Percentiles rank a stretch among this genome's conserved stretches.
phyloP scores from a whole-genome alignment of 2,329 filamentous ascomycete species.

The Ceratocystiopsis sp. region DNA sequence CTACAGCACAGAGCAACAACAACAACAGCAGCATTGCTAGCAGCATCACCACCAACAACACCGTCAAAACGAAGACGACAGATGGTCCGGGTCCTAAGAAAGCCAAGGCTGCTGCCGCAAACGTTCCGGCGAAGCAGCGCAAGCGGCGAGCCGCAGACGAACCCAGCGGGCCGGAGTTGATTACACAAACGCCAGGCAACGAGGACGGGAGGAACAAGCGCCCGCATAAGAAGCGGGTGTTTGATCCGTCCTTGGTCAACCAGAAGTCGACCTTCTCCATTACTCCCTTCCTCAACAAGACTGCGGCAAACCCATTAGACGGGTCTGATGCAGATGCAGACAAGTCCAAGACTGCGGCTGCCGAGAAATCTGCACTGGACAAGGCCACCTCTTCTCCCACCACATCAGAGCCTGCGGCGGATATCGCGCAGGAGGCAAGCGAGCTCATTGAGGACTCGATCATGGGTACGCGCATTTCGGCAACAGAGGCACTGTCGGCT shows the following conservation, averaged over 20 bases:
- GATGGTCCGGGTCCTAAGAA: constrained; percentile 2
- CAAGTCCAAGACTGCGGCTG: constrained; percentile 1
- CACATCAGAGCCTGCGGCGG: neutral
- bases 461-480: constrained; percentile 3
- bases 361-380: neutral
- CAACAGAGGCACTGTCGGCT: neutral
- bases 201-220: constrained; percentile 19
- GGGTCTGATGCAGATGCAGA: constrained; percentile 8
- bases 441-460: constrained; percentile 8
- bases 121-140: constrained; percentile 12
- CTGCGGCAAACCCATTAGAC: constrained; percentile 28
- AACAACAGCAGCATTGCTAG: constrained; percentile 14
- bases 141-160: constrained; percentile 29
- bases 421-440: constrained; percentile 7
- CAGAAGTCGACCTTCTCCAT: constrained; percentile 90
- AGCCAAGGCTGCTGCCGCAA: constrained; percentile 20
- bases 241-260: constrained; percentile 44
- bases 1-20: neutral
- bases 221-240: constrained; percentile 36
- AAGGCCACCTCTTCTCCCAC: too few relatives aligned
- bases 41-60: too few relatives aligned
- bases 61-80: too few relatives aligned
- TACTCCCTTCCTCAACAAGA: constrained; percentile 75
- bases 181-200: constrained; percentile 25
- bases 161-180: constrained; percentile 27